Base-by-base conservation (phyloP, 805 yeast genomes). In the Wickerhamomyces chambardii region DNA sequence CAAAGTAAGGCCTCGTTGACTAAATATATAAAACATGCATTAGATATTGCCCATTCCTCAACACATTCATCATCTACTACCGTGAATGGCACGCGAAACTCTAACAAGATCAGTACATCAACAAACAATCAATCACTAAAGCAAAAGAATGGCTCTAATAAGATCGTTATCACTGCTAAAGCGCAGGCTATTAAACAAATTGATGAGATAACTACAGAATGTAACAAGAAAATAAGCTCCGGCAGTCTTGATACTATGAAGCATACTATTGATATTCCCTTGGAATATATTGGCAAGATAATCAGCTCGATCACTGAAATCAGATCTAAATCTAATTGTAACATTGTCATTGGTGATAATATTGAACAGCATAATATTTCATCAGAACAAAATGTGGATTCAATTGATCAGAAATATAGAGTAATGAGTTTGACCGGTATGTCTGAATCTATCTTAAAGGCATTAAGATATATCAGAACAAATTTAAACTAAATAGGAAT, bases 251-350 rank as follows among this genome's bases (percentile, higher is more conserved):
- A 37, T 6, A 28, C 41, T 2, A 5, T 46, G 17, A 40, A 39
- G 17, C 27, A 36, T 2, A 17, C 16, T 4, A 39, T 46, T 6
- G 47, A 46, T 15, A 34, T 44, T 27, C 50, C 50, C 6, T n/a
- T 38, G 15, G 47, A 46, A n/a, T 28, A 15, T 6, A 16, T 31
- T 9, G 22, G 21, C 12, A 15, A 14, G 5, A 14, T 35, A 3
- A 21, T 17, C 8, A 19, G 19, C 14, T 17, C n/a, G 5, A 31
- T 46, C 19, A 41, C 38, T 15, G 50, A 46, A 12, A 44, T 46
- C 18, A 42, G 48, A 36, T 34, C 41, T 9, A 29, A 35, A 7
- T 42, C 50, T 1, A 36, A 38, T 19, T 40, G 48, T 32, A 46
- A 46, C 24, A 45, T 44, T 24, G 38, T 35, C 17, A 34, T 46